A percentile compares a stretch with the other conserved stretches of the same genome.
These are phyloP conservation scores for Rheum nobile DNA, from an alignment of 148 eudicot species.

Conservation along the genomic window DNA sequence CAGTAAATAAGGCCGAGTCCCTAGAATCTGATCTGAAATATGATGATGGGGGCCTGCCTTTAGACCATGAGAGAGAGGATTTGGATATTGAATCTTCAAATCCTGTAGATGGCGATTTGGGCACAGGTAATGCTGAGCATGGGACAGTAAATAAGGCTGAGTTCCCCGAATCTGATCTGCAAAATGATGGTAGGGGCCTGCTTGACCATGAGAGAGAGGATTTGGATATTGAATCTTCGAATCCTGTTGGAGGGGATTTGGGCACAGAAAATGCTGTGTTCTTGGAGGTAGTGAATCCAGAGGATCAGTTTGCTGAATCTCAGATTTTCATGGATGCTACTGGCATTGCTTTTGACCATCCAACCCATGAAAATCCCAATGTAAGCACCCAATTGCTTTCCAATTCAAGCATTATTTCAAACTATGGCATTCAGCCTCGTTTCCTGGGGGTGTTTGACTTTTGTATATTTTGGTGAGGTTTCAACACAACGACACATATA, in stretches of 20 bases:
- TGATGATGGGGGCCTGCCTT: constrained; percentile 8
- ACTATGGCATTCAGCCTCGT: background rate
- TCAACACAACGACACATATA: background rate
- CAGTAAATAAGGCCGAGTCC: constrained; percentile 17
- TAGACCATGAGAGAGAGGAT: constrained; percentile 21
- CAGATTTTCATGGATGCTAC: constrained; percentile 21
- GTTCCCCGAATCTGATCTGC: constrained; percentile 18
- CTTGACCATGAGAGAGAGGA: constrained; percentile 19
- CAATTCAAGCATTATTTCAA: constrained; percentile 3
- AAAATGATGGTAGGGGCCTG: constrained; percentile 11
- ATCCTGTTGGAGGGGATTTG: constrained; percentile 17
- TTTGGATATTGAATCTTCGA: constrained; percentile 17
- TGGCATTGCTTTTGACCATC: constrained; percentile 12
- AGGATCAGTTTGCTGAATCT: constrained; percentile 19
- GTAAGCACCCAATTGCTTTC: constrained; percentile 32
- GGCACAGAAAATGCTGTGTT: constrained; percentile 16
- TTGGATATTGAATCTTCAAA: constrained; percentile 17
- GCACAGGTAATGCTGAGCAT: constrained; percentile 14
- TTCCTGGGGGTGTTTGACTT: background rate
- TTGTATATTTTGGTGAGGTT: background rate
- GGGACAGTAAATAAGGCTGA: constrained; percentile 18
- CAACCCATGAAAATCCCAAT: constrained; percentile 16
- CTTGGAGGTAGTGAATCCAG: constrained; percentile 24
- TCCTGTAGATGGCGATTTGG: constrained; percentile 17
- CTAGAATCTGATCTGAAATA: constrained; percentile 19